Percentiles rank a stretch among this genome's conserved stretches.
phyloP scores from a whole-genome alignment of 2,329 filamentous ascomycete species.

The Epichloe hybrida region DNA sequence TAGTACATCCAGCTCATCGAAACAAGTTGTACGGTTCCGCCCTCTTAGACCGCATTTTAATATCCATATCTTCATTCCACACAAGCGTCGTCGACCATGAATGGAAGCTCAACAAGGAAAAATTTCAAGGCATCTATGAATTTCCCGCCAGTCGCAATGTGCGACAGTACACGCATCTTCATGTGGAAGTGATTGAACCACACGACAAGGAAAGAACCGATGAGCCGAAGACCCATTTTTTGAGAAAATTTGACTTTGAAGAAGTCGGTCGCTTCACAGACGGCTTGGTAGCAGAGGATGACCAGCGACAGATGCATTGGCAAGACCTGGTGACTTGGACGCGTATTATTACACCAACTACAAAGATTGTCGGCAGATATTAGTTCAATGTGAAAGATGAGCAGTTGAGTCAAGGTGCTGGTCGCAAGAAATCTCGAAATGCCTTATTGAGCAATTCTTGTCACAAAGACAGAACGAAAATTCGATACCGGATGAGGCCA shows the following conservation, averaged over 20 bases:
- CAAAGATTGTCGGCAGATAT: slow-evolving; percentile 2
- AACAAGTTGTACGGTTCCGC: slow-evolving; percentile 50
- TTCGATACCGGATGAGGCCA: not conserved
- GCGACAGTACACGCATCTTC: slow-evolving; percentile 19
- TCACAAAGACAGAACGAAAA: not conserved
- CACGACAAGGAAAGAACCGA: slow-evolving; percentile 5
- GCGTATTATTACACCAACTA: slow-evolving; percentile 7
- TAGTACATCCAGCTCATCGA: slow-evolving; percentile 44
- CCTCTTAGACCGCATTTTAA: slow-evolving; percentile 51
- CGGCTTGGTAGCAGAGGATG: slow-evolving; percentile 9
- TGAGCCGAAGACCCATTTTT: slow-evolving; percentile 10
- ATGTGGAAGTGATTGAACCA: slow-evolving; percentile 16
- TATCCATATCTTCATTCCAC: slow-evolving; percentile 22
- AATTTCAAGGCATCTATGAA: slow-evolving; percentile 19
- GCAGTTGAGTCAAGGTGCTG: not conserved
- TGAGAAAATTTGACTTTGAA: slow-evolving; percentile 20
- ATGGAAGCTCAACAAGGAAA: slow-evolving; percentile 24
- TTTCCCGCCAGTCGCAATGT: slow-evolving; percentile 14
- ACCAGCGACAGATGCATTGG: slow-evolving; percentile 12
- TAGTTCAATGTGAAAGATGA: not conserved
- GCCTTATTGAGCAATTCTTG: not conserved
- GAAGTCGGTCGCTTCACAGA: slow-evolving; percentile 12
- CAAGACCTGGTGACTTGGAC: slow-evolving; percentile 20
- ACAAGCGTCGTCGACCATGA: slow-evolving; percentile 20
- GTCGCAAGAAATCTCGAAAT: not conserved